A percentile compares a stretch with the other conserved stretches of the same genome.
These are phyloP conservation scores for Leucogyrophana mollusca DNA, from an alignment of 768 basidiomycete genomes.

Conservation along the genomic window DNA sequence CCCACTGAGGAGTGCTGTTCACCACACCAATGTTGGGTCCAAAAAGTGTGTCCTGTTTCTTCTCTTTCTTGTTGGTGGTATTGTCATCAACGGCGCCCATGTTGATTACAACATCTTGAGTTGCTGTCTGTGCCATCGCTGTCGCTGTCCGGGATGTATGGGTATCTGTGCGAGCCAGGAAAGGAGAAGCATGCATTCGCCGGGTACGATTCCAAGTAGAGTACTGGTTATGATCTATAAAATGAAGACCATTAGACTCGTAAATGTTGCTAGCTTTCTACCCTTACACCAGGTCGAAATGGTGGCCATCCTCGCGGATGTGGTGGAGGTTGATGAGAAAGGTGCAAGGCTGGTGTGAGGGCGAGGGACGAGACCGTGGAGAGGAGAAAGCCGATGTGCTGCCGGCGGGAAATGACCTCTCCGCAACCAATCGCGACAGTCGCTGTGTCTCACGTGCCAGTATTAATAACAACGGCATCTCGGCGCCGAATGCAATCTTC, in stretches of 20 bases:
- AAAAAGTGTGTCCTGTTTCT: constrained; percentile 80
- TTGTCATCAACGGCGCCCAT: constrained; percentile 10
- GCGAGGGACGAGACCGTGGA: neutral
- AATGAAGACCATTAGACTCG: neutral
- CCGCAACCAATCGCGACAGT: neutral
- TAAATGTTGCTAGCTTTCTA: neutral
- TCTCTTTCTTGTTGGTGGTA: constrained; percentile 45
- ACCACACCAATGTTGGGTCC: constrained; percentile 88
- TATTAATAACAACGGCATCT: neutral
- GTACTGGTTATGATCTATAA: constrained; percentile 48
- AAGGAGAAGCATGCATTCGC: constrained; percentile 49
- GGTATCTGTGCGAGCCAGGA: constrained; percentile 50
- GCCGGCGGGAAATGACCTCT: constrained; percentile 2
- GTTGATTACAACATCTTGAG: constrained; percentile 23
- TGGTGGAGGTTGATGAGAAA: constrained; percentile 4
- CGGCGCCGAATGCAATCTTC: neutral
- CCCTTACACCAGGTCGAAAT: constrained; percentile 41
- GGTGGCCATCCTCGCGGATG: constrained; percentile 22
- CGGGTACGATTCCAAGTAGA: constrained; percentile 59
- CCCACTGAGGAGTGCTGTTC: constrained; percentile 69
- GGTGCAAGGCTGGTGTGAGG: constrained; percentile 1
- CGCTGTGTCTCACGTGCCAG: neutral
- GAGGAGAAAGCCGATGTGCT: constrained; percentile 1
- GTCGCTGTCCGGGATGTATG: constrained; percentile 45
- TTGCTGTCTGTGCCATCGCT: constrained; percentile 43